Percentiles rank a stretch among this genome's conserved stretches.
phyloP scores from a whole-genome alignment of 2,329 filamentous ascomycete species.

The Chrysosporium keratinophilum region DNA sequence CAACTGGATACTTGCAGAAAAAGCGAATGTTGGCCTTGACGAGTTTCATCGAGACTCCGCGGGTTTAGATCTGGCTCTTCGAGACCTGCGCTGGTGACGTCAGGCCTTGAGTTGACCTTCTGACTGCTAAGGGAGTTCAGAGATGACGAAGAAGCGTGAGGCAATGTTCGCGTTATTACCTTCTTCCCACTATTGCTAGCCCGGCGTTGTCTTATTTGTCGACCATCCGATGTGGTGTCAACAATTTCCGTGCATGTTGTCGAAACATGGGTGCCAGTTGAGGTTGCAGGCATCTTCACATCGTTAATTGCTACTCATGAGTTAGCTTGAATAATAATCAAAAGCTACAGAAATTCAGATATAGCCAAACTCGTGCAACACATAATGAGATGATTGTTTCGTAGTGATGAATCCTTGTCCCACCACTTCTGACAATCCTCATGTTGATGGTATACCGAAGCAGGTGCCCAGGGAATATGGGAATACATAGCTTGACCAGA shows the following conservation, averaged over 20 bases:
- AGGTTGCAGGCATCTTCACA: neutral
- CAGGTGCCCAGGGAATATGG: too few species aligned
- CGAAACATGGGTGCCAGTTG: neutral
- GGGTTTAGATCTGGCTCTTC: conserved; percentile 6
- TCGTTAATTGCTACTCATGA: too few species aligned
- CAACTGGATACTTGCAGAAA: conserved; percentile 69
- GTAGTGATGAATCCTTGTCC: too few species aligned
- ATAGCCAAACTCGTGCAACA: neutral
- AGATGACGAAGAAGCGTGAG: conserved; percentile 17
- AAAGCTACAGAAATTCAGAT: neutral
- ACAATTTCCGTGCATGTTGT: neutral
- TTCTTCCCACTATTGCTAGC: conserved; percentile 18
- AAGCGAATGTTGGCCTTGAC: conserved; percentile 33
- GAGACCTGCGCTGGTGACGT: conserved; percentile 9
- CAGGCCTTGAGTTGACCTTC: conserved; percentile 15
- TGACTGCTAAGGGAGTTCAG: conserved; percentile 20
- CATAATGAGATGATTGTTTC: neutral
- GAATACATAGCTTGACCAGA: too few species aligned
- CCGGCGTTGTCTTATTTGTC: conserved; percentile 16
- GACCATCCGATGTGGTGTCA: neutral
- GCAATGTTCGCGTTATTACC: conserved; percentile 18
- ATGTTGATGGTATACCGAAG: too few species aligned
- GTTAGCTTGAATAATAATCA: too few species aligned
- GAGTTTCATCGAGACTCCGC: conserved; percentile 3
- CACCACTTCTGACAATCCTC: too few species aligned